These are phyloP conservation scores for Fusarium luffae DNA, from an alignment of 2,329 filamentous ascomycete genomes.

Conservation along the genomic window DNA sequence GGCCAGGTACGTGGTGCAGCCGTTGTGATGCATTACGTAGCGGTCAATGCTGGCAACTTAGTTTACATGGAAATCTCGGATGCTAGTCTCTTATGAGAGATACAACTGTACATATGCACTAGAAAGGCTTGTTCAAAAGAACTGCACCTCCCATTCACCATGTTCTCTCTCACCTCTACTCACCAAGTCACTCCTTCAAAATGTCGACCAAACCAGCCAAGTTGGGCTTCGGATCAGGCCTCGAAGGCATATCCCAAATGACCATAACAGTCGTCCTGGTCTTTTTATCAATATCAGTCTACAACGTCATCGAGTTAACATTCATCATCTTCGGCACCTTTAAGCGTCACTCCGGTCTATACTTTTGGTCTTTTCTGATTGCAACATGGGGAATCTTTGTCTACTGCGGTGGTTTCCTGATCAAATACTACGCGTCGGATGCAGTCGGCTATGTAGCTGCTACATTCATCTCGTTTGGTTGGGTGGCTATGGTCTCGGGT, in stretches of 20 bases:
- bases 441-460: conserved; percentile 38
- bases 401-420: conserved; percentile 58
- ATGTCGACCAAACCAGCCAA: conserved; percentile 2
- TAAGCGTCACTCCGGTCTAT: conserved; percentile 50
- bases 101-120: not conserved
- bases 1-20: conserved; percentile 1
- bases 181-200: too few relatives aligned
- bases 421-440: conserved; percentile 50
- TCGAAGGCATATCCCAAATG: conserved; percentile 32
- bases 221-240: conserved; percentile 42
- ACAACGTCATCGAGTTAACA: conserved; percentile 52
- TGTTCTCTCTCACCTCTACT: too few relatives aligned
- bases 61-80: not conserved
- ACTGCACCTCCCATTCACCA: not conserved
- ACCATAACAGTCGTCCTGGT: conserved; percentile 45
- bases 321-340: conserved; percentile 53
- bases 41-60: not conserved
- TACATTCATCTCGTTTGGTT: conserved; percentile 43
- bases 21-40: conserved; percentile 18
- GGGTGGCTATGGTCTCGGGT: conserved; percentile 66
- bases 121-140: not conserved
- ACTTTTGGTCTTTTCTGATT: conserved; percentile 54
- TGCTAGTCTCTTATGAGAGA: not conserved
- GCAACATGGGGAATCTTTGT: conserved; percentile 51
- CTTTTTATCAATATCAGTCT: conserved; percentile 49